Evolutionary conservation across 192 early-diverging fungal species (phyloP), one percentile per base, ranked within the genome.

Genomic region (Paraglomus occultum): DNA sequence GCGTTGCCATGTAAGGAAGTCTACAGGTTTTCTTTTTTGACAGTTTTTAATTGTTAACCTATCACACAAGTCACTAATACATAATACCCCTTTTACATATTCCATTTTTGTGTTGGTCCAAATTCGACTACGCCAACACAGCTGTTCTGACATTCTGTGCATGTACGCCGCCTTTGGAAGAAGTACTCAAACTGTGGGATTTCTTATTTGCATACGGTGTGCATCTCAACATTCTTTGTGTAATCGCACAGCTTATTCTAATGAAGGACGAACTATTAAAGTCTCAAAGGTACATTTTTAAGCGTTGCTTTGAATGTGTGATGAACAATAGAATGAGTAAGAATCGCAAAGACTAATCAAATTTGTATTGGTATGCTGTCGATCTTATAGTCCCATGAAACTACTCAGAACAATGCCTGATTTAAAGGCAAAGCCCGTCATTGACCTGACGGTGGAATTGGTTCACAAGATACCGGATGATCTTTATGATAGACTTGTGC

Each of bases 111-210:
- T n/a, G n/a, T n/a, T n/a, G n/a, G n/a, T n/a, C n/a, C 44, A 49
- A 52, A 42, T 14, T 51, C 3, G 40, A 50, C 58, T 57, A 15
- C 76, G 7, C 11, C 17, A 3, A 68, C 53, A 52, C 67, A 93
- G 92, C 90, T 6, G 86, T 96, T 10, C 85, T 96, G 84, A 96
- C 96, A 2, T 87, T 98, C 67, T 90, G 84, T 59, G 95, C 95
- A 17, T 94, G 91, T 71, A 90, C 89, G 0, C 93, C 90, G 1
- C 96, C 96, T 54, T 77, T 97, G 53, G 79, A 84, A 23, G 83
- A 95, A 83, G 84, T 93, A 1, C 82, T 98, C 48, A 73, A 84
- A 23, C 82, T 98, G 44, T 98, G 96, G 96, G 96, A 98, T 73
- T 91, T 95, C 67, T 78, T 93, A 65, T 80, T 98, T 60, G 89